Evolutionary conservation across 257 asterid genomes (phyloP), one percentile per base, ranked within the genome.

Genomic region (Nicotiana knightiana): DNA sequence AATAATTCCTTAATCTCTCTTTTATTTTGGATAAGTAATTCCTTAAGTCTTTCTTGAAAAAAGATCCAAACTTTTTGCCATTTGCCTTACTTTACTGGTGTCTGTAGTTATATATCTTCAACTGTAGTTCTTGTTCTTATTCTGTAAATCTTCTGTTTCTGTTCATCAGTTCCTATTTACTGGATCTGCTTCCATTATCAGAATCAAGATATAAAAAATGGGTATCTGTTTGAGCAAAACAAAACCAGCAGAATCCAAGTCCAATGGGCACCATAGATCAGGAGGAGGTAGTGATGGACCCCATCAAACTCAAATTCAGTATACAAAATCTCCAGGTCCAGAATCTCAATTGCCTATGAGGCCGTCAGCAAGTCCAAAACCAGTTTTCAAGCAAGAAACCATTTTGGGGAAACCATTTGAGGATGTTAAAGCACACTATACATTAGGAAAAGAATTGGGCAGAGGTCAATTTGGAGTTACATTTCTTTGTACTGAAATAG

Each of bases 391-490:
- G 33, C 21, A 86, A 2, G 83, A 89, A 73, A 84, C 97, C 6
- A 92, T 93, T 62, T 89, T 93, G 57, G 93, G 95, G 3, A 90
- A 88, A 85, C 81, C 93, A 6, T 90, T 83, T 85, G 92, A 88
- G 81, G 94, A 93, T 55, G 73, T 93, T 67, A 90, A 81, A 53
- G 53, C 77, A 48, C 85, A 77, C 16, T 93, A 93, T 86, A 81
- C 24, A 16, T 82, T 93, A 3, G 97, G 97, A 0, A 87, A 81
- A 81, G 97, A 93, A 85, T 83, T 93, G 77, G 97, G 97, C 0
- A 82, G 93, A 64, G 97, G 97, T 4, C 97, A 92, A 43, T 93
- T 93, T 83, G 97, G 97, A 0, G 93, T 93, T 5, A 93, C 97
- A 37, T 73, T 88, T 58, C 90, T 90, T 33, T 91, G 97, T 86